Percentiles rank a stretch among this genome's conserved stretches.
phyloP scores from a whole-genome alignment of 164 flowering plant species.

The Chimonanthus salicifolius region DNA sequence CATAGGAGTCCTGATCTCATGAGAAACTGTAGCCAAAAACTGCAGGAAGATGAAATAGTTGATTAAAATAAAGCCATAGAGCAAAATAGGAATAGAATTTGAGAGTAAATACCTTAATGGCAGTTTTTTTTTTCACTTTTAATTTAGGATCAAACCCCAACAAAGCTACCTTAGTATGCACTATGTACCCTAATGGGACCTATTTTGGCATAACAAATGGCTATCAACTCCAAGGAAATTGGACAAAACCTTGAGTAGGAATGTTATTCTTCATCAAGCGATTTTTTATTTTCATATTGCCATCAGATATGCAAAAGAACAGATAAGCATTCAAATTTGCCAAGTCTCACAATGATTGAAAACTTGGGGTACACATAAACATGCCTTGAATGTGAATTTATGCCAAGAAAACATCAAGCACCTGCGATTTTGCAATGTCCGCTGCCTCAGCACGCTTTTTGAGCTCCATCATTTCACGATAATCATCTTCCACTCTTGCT shows the following conservation, averaged over 20 bases:
- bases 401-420: slow-evolving; percentile 6
- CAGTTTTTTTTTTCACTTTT: not conserved
- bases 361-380: not conserved
- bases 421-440: slow-evolving; percentile 87
- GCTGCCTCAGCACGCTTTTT: slow-evolving; percentile 86
- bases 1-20: slow-evolving; percentile 99
- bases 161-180: not conserved
- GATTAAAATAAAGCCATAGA: not conserved
- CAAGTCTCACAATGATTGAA: not conserved
- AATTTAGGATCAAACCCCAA: not conserved
- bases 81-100: not conserved
- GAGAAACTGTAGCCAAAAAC: slow-evolving; percentile 98
- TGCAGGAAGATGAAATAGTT: slow-evolving; percentile 24
- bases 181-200: not conserved
- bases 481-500: slow-evolving; percentile 82
- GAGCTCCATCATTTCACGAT: slow-evolving; percentile 64
- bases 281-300: not conserved
- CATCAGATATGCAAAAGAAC: not conserved
- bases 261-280: not conserved
- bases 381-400: not conserved
- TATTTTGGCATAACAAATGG: not conserved
- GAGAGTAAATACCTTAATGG: not conserved
- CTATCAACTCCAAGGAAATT: not conserved
- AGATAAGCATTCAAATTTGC: not conserved
- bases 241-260: not conserved